These are phyloP conservation scores for Penstemon davidsonii DNA, from an alignment of 257 asterid species.

Conservation along the genomic window DNA sequence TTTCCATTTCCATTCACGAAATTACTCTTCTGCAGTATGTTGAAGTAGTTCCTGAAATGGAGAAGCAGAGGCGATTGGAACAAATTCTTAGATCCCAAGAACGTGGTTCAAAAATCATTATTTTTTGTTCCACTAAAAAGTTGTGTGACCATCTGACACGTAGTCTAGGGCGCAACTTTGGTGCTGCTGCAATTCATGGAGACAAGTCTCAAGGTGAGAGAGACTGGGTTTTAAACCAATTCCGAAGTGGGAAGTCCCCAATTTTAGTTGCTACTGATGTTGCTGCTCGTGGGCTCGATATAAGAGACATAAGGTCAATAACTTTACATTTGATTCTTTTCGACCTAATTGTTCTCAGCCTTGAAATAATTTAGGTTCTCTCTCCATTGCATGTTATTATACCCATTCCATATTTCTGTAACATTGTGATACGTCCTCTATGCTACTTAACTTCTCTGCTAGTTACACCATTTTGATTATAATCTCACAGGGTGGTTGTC, in stretches of 20 bases:
- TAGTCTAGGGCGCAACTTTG: constrained; percentile 76
- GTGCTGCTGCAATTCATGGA: constrained; percentile 97
- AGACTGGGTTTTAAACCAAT: constrained; percentile 92
- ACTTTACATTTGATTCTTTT: constrained; percentile 11
- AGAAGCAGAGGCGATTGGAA: constrained; percentile 91
- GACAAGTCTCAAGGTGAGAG: constrained; percentile 94
- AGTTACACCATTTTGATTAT: constrained; percentile 8
- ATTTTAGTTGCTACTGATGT: constrained; percentile 95
- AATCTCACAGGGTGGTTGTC: constrained; percentile 67
- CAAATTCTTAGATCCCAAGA: constrained; percentile 93
- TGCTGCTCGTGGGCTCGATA: constrained; percentile 97
- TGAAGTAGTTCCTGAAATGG: constrained; percentile 87
- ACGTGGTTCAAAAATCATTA: constrained; percentile 75
- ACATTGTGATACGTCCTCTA: neutral
- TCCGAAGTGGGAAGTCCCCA: constrained; percentile 83
- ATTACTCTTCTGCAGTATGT: constrained; percentile 56
- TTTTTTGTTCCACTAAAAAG: constrained; percentile 90
- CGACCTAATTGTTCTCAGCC: neutral
- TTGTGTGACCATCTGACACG: constrained; percentile 88
- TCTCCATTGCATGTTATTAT: constrained; percentile 3
- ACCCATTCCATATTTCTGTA: neutral
- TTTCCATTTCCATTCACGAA: constrained; percentile 20
- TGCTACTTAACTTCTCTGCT: neutral
- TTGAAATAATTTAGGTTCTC: neutral
- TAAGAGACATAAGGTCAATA: constrained; percentile 77